Percentiles rank a stretch among this genome's conserved stretches.
Conservation (phyloP, 2,329 filamentous ascomycete genomes). For the Arachnomyces sp. region DNA sequence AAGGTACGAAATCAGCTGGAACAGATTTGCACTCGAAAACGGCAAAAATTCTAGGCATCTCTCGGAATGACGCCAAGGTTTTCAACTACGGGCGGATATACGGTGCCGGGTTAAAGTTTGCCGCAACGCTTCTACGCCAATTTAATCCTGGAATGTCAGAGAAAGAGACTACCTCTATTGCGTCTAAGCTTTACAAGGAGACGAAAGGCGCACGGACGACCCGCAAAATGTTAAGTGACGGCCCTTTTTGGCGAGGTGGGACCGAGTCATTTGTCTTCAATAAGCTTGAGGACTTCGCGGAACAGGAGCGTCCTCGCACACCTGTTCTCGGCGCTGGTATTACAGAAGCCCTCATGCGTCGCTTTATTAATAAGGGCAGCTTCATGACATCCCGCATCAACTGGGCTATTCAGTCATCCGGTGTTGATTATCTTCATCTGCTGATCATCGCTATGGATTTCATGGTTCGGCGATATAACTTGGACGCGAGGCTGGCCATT, state of each 20-base stretch:
- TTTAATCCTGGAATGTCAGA: conserved; percentile 86
- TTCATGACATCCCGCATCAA: conserved; percentile 97
- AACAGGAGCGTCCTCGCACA: conserved; percentile 83
- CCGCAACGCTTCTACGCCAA: conserved; percentile 78
- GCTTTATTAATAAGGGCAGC: conserved; percentile 77
- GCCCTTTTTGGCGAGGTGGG: conserved; percentile 87
- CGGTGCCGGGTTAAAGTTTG: conserved; percentile 92
- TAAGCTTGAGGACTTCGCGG: conserved; percentile 93
- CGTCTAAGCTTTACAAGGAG: conserved; percentile 71
- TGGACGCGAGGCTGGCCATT: conserved; percentile 77
- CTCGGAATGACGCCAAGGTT: conserved; percentile 88
- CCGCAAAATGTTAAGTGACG: conserved; percentile 62
- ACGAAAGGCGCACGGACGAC: conserved; percentile 87
- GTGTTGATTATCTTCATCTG: conserved; percentile 93
- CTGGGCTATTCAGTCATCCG: conserved; percentile 97
- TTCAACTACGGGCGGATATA: conserved; percentile 99
- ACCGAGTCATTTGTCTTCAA: conserved; percentile 99
- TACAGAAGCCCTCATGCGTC: conserved; percentile 85
- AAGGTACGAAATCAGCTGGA: conserved; percentile 87
- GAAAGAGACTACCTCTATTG: conserved; percentile 65
- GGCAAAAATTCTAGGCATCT: conserved; percentile 84
- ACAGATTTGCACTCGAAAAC: conserved; percentile 94
- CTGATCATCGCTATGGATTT: conserved; percentile 94
- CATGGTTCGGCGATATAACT: conserved; percentile 73
- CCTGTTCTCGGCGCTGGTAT: conserved; percentile 92